Evolutionary conservation across 129 eudicot species (phyloP).

Genomic region (Flaveria bidentis): DNA sequence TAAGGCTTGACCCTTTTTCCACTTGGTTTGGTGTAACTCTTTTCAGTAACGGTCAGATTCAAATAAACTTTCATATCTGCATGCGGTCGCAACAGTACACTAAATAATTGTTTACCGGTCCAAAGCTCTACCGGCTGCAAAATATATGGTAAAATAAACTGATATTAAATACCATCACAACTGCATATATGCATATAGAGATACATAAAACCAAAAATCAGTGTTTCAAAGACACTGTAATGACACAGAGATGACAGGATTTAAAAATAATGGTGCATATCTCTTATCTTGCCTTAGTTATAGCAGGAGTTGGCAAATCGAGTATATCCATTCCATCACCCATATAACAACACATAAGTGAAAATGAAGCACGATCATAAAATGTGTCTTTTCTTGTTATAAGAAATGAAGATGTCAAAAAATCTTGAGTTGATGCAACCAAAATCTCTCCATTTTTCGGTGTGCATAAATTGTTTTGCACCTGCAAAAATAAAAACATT

Average conservation of each 20-base stretch:
- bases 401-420: slow-evolving; percentile 84
- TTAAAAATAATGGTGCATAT: neutral
- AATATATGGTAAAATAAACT: slow-evolving; percentile 21
- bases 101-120: slow-evolving; percentile 94
- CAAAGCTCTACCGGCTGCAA: slow-evolving; percentile 94
- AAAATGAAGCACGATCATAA: slow-evolving; percentile 85
- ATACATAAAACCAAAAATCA: neutral
- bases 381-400: slow-evolving; percentile 95
- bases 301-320: slow-evolving; percentile 93
- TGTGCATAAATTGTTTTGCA: slow-evolving; percentile 94
- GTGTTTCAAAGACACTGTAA: neutral
- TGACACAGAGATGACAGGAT: neutral
- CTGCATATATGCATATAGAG: slow-evolving; percentile 1
- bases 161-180: slow-evolving; percentile 3
- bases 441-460: slow-evolving; percentile 96
- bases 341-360: slow-evolving; percentile 88
- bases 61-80: slow-evolving; percentile 82
- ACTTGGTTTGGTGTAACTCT: slow-evolving; percentile 46
- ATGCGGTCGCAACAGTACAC: slow-evolving; percentile 74
- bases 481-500: slow-evolving; percentile 48
- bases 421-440: slow-evolving; percentile 97
- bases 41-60: slow-evolving; percentile 77
- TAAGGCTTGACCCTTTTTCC: slow-evolving; percentile 37
- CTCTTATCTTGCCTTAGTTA: slow-evolving; percentile 58
- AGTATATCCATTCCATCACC: slow-evolving; percentile 91